These are phyloP conservation scores for Isatis lusitanica DNA, from an alignment of 441 rosid genomes.

Conservation along the genomic window DNA sequence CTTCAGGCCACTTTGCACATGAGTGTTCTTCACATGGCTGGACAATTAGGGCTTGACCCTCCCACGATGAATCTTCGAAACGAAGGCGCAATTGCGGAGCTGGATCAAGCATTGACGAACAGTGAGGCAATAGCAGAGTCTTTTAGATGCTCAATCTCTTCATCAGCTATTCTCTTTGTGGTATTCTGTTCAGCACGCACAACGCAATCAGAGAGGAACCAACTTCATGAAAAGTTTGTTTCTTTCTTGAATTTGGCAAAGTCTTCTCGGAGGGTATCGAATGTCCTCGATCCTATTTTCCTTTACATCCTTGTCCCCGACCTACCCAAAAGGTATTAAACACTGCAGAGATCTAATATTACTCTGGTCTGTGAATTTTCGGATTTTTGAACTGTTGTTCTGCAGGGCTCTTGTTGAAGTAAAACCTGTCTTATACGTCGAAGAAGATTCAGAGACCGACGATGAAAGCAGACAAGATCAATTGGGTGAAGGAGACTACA, in stretches of 20 bases:
- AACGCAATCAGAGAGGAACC: slow-evolving; percentile 55
- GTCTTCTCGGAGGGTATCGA: slow-evolving; percentile 35
- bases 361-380: neutral
- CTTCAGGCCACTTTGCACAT: slow-evolving; percentile 85
- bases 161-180: slow-evolving; percentile 63
- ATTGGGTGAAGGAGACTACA: slow-evolving; percentile 23
- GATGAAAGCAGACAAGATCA: slow-evolving; percentile 36
- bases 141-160: slow-evolving; percentile 69
- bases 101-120: slow-evolving; percentile 78
- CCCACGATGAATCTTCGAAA: slow-evolving; percentile 70
- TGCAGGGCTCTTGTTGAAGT: slow-evolving; percentile 89
- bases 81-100: slow-evolving; percentile 70
- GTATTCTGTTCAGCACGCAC: slow-evolving; percentile 69
- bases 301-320: slow-evolving; percentile 75
- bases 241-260: slow-evolving; percentile 50
- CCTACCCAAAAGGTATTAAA: slow-evolving; percentile 80
- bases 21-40: slow-evolving; percentile 89
- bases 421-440: slow-evolving; percentile 74
- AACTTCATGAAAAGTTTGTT: slow-evolving; percentile 61
- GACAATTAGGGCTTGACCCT: slow-evolving; percentile 94
- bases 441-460: slow-evolving; percentile 42
- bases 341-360: neutral
- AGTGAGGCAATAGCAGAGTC: slow-evolving; percentile 89
- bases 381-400: slow-evolving; percentile 6
- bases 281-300: slow-evolving; percentile 54